Evolutionary conservation across 257 asterid species (phyloP).

Genomic region (Gentiana straminea): DNA sequence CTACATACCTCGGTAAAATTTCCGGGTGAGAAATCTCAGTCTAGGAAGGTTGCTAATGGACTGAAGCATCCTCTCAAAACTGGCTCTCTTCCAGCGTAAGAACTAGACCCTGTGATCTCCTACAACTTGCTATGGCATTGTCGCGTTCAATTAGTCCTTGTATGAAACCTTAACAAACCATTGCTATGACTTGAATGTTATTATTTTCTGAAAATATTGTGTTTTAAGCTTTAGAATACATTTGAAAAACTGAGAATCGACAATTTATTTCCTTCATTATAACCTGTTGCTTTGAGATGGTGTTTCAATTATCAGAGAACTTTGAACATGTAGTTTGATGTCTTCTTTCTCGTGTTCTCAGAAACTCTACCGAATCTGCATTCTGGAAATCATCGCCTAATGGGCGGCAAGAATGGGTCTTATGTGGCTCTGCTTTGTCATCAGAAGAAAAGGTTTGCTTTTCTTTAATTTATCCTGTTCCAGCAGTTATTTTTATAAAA

Average conservation of each 20-base stretch:
- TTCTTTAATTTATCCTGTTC: too few relatives aligned
- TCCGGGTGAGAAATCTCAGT: constrained; percentile 56
- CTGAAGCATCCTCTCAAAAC: constrained; percentile 17
- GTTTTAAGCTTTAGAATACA: not conserved
- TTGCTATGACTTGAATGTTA: too few relatives aligned
- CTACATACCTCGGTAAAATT: constrained; percentile 49
- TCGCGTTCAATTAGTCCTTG: too few relatives aligned
- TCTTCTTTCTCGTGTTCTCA: constrained; percentile 20
- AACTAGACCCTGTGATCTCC: not conserved
- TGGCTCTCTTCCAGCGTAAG: constrained; percentile 34
- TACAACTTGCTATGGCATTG: not conserved
- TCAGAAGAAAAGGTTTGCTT: constrained; percentile 58
- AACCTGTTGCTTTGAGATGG: not conserved
- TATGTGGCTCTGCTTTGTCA: constrained; percentile 87
- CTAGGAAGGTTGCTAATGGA: constrained; percentile 23
- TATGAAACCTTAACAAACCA: not conserved
- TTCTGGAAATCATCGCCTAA: constrained; percentile 31
- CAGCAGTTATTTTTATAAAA: too few relatives aligned
- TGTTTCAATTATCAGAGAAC: too few relatives aligned
- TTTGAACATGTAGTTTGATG: not conserved
- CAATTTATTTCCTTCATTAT: not conserved
- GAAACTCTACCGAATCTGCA: constrained; percentile 25
- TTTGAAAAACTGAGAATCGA: not conserved
- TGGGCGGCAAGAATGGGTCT: constrained; percentile 51
- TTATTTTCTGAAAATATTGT: not conserved